phyloP scores from a whole-genome alignment of 2,329 filamentous ascomycete species.

The Ascochyta lentis region DNA sequence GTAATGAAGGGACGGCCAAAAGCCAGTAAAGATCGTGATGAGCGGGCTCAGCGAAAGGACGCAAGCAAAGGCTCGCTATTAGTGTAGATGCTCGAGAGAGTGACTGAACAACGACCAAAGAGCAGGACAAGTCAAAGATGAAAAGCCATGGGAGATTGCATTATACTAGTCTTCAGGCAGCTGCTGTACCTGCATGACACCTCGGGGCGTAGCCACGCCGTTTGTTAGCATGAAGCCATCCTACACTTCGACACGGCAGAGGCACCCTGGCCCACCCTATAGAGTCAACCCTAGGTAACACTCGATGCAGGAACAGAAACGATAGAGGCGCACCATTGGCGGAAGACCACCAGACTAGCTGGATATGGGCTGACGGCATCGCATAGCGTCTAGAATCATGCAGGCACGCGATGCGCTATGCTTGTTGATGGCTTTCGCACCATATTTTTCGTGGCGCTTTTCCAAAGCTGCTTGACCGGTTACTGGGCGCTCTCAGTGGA shows the following conservation, averaged over 20 bases:
- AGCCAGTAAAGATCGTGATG: constrained; percentile 50
- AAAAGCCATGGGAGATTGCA: constrained; percentile 40
- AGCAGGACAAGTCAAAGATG: constrained; percentile 28
- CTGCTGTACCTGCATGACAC: constrained; percentile 36
- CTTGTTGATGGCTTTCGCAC: constrained; percentile 24
- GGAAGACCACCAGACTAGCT: constrained; percentile 20
- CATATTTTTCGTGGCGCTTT: constrained; percentile 25
- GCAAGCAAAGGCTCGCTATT: constrained; percentile 57
- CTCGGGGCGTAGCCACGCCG: constrained; percentile 26
- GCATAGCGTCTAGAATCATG: constrained; percentile 24
- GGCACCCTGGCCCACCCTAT: constrained; percentile 16
- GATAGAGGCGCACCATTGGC: constrained; percentile 23
- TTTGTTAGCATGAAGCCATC: constrained; percentile 35
- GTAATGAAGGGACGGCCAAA: constrained; percentile 48
- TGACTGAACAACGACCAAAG: constrained; percentile 33
- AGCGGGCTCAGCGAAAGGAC: constrained; percentile 60
- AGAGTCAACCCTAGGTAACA: constrained; percentile 10
- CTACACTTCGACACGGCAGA: constrained; percentile 22
- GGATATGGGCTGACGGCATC: constrained; percentile 20
- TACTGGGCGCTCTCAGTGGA: constrained; percentile 17
- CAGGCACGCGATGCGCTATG: constrained; percentile 26
- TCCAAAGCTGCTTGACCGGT: constrained; percentile 32
- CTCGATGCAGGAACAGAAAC: constrained; percentile 32
- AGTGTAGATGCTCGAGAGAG: constrained; percentile 38
- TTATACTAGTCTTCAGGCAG: constrained; percentile 29